phyloP scores from a whole-genome alignment of 2,329 filamentous ascomycete genomes.

The Exophiala aquamarina region DNA sequence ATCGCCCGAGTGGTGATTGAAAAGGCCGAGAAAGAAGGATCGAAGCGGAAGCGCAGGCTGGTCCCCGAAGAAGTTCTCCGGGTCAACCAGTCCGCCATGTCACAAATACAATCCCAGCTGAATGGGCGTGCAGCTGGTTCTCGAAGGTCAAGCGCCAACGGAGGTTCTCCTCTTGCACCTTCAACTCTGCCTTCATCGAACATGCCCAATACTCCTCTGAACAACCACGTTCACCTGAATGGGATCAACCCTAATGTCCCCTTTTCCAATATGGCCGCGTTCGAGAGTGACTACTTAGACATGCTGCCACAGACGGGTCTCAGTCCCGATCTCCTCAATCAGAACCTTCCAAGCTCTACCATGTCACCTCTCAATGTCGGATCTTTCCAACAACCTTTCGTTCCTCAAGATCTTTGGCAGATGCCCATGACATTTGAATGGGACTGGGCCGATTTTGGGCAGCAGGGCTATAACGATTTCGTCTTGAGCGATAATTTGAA shows the following conservation, averaged over 20 bases:
- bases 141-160: slow-evolving; percentile 17
- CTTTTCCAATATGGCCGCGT: slow-evolving; percentile 30
- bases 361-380: slow-evolving; percentile 37
- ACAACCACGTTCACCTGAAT: slow-evolving; percentile 13
- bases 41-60: slow-evolving; percentile 79
- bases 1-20: slow-evolving; percentile 90
- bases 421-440: slow-evolving; percentile 96
- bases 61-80: slow-evolving; percentile 26
- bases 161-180: slow-evolving; percentile 16
- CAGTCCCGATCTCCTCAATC: slow-evolving; percentile 36
- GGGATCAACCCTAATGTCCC: slow-evolving; percentile 18
- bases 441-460: slow-evolving; percentile 62
- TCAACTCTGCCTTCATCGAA: slow-evolving; percentile 5
- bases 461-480: slow-evolving; percentile 21
- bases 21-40: slow-evolving; percentile 82
- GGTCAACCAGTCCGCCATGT: slow-evolving; percentile 29
- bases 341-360: slow-evolving; percentile 31
- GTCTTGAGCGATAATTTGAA: slow-evolving; percentile 22
- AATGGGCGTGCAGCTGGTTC: slow-evolving; percentile 19
- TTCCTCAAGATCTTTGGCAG: slow-evolving; percentile 91
- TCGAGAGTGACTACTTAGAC: slow-evolving; percentile 38
- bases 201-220: slow-evolving; percentile 3
- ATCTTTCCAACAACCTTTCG: slow-evolving; percentile 77
- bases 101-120: slow-evolving; percentile 26
- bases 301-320: slow-evolving; percentile 39